Conservation (phyloP, 768 basidiomycete genomes). For the Collybiopsis luxurians region DNA sequence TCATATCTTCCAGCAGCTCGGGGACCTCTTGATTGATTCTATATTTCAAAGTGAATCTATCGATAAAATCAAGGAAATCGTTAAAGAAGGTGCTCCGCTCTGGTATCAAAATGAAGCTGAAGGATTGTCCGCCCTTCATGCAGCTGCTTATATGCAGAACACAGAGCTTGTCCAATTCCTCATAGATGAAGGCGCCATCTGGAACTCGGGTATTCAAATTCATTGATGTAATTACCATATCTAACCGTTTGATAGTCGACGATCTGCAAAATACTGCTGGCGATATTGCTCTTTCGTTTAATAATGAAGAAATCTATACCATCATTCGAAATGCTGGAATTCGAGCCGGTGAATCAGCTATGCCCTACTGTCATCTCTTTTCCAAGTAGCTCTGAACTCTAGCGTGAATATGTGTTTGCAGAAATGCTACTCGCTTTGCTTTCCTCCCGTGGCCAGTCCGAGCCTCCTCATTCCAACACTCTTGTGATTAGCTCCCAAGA, state of each 20-base stretch:
- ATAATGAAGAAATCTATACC: conserved; percentile 70
- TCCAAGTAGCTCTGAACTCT: conserved; percentile 6
- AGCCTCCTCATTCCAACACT: conserved; percentile 30
- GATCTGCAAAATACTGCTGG: conserved; percentile 79
- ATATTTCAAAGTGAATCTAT: conserved; percentile 50
- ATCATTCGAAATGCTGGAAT: conserved; percentile 91
- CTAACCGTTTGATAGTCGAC: conserved; percentile 52
- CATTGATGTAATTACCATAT: background rate
- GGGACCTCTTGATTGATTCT: conserved; percentile 55
- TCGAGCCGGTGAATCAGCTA: conserved; percentile 64
- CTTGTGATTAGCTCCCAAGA: conserved; percentile 50
- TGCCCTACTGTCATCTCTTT: conserved; percentile 5
- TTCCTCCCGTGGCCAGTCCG: conserved; percentile 40
- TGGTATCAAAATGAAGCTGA: conserved; percentile 87
- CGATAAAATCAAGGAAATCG: conserved; percentile 43
- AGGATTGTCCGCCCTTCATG: conserved; percentile 84
- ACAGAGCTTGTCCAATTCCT: conserved; percentile 60
- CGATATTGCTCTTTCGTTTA: conserved; percentile 86
- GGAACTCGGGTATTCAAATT: conserved; percentile 70
- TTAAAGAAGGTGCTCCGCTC: conserved; percentile 70
- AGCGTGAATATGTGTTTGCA: conserved; percentile 30
- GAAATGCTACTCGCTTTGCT: conserved; percentile 72
- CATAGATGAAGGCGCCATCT: conserved; percentile 80
- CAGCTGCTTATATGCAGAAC: conserved; percentile 75
- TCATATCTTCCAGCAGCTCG: conserved; percentile 49